Conservation (phyloP, 1,139 yeast genomes). For the Citeromyces hawaiiensis region DNA sequence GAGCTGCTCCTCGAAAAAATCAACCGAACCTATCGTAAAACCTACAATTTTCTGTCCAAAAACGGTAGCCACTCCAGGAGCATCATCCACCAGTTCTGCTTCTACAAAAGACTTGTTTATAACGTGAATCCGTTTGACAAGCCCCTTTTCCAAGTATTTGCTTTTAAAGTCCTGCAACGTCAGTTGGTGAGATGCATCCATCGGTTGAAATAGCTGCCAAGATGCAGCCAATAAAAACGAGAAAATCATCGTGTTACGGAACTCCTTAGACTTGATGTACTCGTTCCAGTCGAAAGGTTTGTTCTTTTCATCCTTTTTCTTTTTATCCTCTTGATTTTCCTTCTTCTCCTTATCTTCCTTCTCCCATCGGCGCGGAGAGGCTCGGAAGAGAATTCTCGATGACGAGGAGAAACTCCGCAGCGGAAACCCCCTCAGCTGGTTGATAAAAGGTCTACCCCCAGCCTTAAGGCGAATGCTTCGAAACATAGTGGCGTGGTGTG, state of each 20-base stretch:
- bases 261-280: conserved; percentile 20
- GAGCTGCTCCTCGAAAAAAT: conserved; percentile 58
- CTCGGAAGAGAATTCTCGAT: background rate
- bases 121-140: conserved; percentile 54
- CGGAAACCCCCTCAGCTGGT: background rate
- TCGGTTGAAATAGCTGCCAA: conserved; percentile 1
- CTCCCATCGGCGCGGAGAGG: background rate
- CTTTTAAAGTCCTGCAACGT: conserved; percentile 58
- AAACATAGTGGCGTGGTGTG: conserved; percentile 1
- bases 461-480: background rate
- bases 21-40: conserved; percentile 65
- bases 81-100: conserved; percentile 54
- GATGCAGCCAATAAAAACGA: conserved; percentile 2
- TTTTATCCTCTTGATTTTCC: conserved; percentile 7
- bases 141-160: conserved; percentile 46
- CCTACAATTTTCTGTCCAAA: conserved; percentile 25
- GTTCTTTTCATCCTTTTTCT: conserved; percentile 13
- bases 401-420: background rate
- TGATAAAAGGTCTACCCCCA: background rate
- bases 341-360: conserved; percentile 11
- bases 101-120: conserved; percentile 52
- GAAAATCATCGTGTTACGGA: conserved; percentile 12
- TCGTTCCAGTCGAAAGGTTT: conserved; percentile 15
- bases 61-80: conserved; percentile 11
- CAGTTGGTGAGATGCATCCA: conserved; percentile 5